phyloP scores from a whole-genome alignment of 495 filamentous ascomycete species.

The Penicillium canescens region DNA sequence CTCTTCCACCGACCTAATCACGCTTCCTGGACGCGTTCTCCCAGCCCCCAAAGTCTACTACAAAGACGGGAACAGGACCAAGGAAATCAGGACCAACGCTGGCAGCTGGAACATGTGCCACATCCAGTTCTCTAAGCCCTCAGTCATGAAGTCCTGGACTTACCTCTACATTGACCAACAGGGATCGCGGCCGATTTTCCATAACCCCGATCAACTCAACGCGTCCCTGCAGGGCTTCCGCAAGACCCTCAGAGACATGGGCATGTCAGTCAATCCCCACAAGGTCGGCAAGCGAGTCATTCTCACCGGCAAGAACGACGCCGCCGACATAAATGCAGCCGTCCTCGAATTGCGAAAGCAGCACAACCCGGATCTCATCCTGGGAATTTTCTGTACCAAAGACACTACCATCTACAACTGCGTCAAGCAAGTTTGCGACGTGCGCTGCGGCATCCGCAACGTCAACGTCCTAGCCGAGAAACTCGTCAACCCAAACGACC shows the following conservation, averaged over 20 bases:
- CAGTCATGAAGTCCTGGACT: slow-evolving; percentile 40
- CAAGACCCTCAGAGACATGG: slow-evolving; percentile 28
- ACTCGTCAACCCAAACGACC: slow-evolving; percentile 39
- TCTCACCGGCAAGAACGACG: slow-evolving; percentile 14
- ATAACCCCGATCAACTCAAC: slow-evolving; percentile 8
- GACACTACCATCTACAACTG: slow-evolving; percentile 59
- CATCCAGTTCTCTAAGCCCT: slow-evolving; percentile 41
- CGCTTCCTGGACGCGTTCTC: slow-evolving; percentile 65
- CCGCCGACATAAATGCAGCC: slow-evolving; percentile 23
- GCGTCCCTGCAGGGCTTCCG: slow-evolving; percentile 15
- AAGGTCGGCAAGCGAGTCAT: slow-evolving; percentile 14
- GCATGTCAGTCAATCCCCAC: slow-evolving; percentile 20
- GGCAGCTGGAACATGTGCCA: slow-evolving; percentile 60
- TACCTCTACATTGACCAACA: slow-evolving; percentile 24
- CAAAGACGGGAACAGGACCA: slow-evolving; percentile 27
- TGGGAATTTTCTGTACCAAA: slow-evolving; percentile 59
- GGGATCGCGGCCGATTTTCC: slow-evolving; percentile 1
- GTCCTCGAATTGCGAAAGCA: slow-evolving; percentile 31
- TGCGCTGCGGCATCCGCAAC: slow-evolving; percentile 61
- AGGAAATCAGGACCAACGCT: slow-evolving; percentile 16
- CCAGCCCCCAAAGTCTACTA: slow-evolving; percentile 55
- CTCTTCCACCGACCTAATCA: slow-evolving; percentile 55
- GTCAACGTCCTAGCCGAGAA: slow-evolving; percentile 60
- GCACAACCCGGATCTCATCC: slow-evolving; percentile 48
- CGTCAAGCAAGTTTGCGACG: slow-evolving; percentile 69